These are phyloP conservation scores for Lyophyllum semitale DNA, from an alignment of 768 basidiomycete genomes.

Conservation along the genomic window DNA sequence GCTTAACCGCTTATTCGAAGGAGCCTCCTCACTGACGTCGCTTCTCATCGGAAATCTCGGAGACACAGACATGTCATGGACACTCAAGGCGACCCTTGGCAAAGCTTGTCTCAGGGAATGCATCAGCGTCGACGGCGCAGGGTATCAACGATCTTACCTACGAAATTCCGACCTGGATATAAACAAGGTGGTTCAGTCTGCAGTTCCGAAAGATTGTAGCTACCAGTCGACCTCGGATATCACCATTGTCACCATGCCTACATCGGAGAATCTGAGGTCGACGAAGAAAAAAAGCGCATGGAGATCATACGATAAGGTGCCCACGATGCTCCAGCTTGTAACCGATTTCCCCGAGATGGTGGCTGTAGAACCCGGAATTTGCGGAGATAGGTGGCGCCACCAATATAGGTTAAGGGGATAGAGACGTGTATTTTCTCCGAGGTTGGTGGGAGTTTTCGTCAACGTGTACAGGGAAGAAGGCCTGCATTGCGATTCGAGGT, in stretches of 20 bases:
- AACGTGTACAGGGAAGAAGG: constrained; percentile 9
- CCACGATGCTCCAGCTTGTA: background rate
- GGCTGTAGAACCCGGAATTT: background rate
- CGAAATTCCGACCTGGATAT: background rate
- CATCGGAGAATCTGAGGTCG: background rate
- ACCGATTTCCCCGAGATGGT: background rate
- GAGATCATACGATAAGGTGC: background rate
- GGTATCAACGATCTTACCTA: background rate
- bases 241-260: constrained; percentile 12
- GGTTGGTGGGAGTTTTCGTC: background rate
- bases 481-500: background rate
- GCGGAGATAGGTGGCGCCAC: constrained; percentile 8
- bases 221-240: constrained; percentile 1
- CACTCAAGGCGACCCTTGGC: constrained; percentile 1
- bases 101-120: background rate
- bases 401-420: background rate
- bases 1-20: background rate
- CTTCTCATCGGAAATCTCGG: constrained; percentile 7
- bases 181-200: background rate
- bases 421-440: background rate
- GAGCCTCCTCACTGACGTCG: background rate
- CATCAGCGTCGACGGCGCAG: background rate
- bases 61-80: background rate
- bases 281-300: background rate
- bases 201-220: background rate